Conservation (phyloP, 1,284 basidiomycete species). For the Boletus putidus region DNA sequence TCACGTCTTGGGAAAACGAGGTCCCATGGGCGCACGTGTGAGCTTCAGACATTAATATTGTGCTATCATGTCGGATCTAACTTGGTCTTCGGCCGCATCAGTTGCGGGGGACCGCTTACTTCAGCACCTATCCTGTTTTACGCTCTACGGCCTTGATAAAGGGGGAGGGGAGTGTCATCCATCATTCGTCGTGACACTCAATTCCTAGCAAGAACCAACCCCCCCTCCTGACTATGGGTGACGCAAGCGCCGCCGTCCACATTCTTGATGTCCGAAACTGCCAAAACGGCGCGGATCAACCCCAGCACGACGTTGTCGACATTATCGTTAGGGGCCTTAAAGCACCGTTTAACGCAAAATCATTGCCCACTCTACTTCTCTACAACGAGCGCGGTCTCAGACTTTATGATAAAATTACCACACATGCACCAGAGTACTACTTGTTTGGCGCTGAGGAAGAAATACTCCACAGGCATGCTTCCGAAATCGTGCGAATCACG, state of each 20-base stretch:
- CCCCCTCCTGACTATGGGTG: slow-evolving; percentile 25
- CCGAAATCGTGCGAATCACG: slow-evolving; percentile 72
- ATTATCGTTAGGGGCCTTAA: slow-evolving; percentile 58
- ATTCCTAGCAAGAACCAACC: not conserved
- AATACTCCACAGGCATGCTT: slow-evolving; percentile 61
- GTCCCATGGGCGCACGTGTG: not conserved
- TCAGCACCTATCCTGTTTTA: slow-evolving; percentile 18
- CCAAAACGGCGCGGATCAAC: slow-evolving; percentile 2
- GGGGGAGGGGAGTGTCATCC: not conserved
- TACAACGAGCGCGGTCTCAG: slow-evolving; percentile 85
- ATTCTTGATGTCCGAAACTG: slow-evolving; percentile 32
- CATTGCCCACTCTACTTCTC: slow-evolving; percentile 81
- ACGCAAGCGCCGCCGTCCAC: slow-evolving; percentile 21
- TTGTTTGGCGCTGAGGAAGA: slow-evolving; percentile 78
- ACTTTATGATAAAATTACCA: slow-evolving; percentile 84
- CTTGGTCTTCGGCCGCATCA: not conserved
- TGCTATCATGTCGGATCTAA: not conserved
- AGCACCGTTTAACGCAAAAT: slow-evolving; percentile 55
- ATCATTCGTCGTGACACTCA: not conserved
- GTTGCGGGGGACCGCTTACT: slow-evolving; percentile 25
- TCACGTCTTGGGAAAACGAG: not conserved
- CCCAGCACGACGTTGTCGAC: slow-evolving; percentile 41
- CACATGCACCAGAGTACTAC: slow-evolving; percentile 84
- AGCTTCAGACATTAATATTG: no score
- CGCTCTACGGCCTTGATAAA: slow-evolving; percentile 14